Percentiles rank a stretch among this genome's conserved stretches.
Evolutionary conservation across 331 rosid genomes (phyloP).

Genomic region (Quercus tomentella): DNA sequence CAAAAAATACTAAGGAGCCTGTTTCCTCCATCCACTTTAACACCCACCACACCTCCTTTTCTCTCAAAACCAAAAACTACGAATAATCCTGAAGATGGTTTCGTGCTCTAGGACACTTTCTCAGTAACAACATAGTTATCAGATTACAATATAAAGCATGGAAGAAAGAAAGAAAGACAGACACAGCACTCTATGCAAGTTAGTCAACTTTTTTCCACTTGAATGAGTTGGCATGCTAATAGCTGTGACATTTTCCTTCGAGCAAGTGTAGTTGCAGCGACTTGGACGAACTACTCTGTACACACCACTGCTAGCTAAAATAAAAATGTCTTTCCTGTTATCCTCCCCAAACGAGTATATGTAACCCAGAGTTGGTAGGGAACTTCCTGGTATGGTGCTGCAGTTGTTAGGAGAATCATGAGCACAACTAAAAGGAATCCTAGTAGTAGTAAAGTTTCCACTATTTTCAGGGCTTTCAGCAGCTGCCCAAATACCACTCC

Average conservation of each 20-base stretch:
- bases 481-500: constrained; percentile 22
- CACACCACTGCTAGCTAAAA: constrained; percentile 31
- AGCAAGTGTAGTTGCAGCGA: constrained; percentile 27
- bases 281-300: constrained; percentile 27
- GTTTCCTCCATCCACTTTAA: too few species aligned
- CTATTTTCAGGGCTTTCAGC: constrained; percentile 32
- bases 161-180: not conserved
- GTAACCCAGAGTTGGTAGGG: constrained; percentile 20
- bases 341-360: constrained; percentile 32
- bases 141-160: not conserved
- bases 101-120: not conserved
- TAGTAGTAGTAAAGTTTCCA: constrained; percentile 25
- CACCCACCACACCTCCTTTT: too few species aligned
- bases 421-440: constrained; percentile 26
- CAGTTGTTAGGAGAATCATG: constrained; percentile 32
- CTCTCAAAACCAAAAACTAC: too few species aligned
- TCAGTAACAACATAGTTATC: not conserved
- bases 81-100: too few species aligned
- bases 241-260: constrained; percentile 11
- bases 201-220: not conserved
- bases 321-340: constrained; percentile 24
- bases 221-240: not conserved
- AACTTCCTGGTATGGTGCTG: constrained; percentile 19
- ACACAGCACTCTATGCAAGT: not conserved
- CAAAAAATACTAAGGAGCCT: too few species aligned